phyloP scores from a whole-genome alignment of 2,329 filamentous ascomycete genomes.

The Parasarocladium wereldwijsianum region DNA sequence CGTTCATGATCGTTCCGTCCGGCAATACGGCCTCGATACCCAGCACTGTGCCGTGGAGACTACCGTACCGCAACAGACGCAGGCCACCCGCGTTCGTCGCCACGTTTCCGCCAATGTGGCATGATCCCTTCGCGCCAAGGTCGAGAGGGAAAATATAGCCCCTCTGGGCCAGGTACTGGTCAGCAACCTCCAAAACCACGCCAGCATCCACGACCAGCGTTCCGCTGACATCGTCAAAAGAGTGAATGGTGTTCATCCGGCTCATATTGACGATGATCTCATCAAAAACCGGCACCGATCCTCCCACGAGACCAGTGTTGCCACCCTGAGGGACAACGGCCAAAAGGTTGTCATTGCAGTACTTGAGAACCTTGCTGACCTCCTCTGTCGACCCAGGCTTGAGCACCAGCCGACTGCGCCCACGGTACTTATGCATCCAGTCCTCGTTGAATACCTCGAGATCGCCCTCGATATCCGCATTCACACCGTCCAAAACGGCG shows the following conservation, averaged over 20 bases:
- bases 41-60: conserved; percentile 81
- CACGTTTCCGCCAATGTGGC: conserved; percentile 91
- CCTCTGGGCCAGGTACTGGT: conserved; percentile 70
- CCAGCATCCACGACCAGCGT: conserved; percentile 84
- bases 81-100: conserved; percentile 91
- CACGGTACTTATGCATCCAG: conserved; percentile 98
- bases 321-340: conserved; percentile 95
- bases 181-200: conserved; percentile 76
- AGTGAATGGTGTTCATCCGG: conserved; percentile 81
- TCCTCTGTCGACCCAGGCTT: conserved; percentile 76
- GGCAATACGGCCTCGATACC: conserved; percentile 88
- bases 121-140: conserved; percentile 93
- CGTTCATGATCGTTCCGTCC: conserved; percentile 82
- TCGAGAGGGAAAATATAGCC: conserved; percentile 90
- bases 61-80: conserved; percentile 80
- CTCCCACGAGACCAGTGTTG: conserved; percentile 90
- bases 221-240: conserved; percentile 86
- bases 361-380: conserved; percentile 79
- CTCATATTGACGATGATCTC: conserved; percentile 89
- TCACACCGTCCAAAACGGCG: conserved; percentile 74
- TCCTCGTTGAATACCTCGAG: conserved; percentile 88
- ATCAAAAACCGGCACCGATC: conserved; percentile 92
- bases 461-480: conserved; percentile 55
- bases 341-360: conserved; percentile 86
- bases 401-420: conserved; percentile 74